Base-by-base conservation (phyloP, 139 green algal species). In the Volvox africanus region DNA sequence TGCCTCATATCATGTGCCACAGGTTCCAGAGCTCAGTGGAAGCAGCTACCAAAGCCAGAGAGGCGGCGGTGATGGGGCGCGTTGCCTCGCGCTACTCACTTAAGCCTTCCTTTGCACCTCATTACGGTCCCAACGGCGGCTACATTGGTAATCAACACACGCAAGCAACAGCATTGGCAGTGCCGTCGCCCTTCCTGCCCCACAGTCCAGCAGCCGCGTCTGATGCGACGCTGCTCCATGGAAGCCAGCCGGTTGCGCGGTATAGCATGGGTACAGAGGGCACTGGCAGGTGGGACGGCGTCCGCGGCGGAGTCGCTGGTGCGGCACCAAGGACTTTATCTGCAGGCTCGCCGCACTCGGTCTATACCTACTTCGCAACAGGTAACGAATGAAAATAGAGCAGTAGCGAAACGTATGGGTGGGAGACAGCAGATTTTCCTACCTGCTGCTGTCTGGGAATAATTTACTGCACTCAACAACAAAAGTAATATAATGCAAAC, bases 11-110 rank as follows among this genome's bases (percentile, higher is more conserved):
- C n/a, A n/a, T n/a, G n/a, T n/a, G n/a, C n/a, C 44, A 55, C 44
- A 90, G 86, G 73, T 90, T 82, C 50, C 86, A 90, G 55, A 77
- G 50, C 50, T 84, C 73, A 33, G 73, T 68, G 30, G 86, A 90
- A 22, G 71, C 86, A 0, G 86, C 50, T 0, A 24, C 44, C 50
- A 90, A 83, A 44, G 50, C 50, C 9, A 73, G 84, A 18, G 68
- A 89, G 44, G 84, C 62, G 26, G 11, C 28, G 6, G 16, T 37
- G 2, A 44, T 82, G 36, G 13, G 21, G 11, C 24, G 61, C 2
- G 65, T n/a, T 26, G 24, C 14, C 65, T n/a, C 33, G 30, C 24
- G 44, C 30, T 17, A 35, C 0, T 35, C 65, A 12, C 82, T 26
- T 32, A 88, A 65, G 36, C 67, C 84, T 0, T 35, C 44, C 44